These are phyloP conservation scores for Monosporascus sp. DNA, from an alignment of 2,329 filamentous ascomycete genomes.

Conservation along the genomic window DNA sequence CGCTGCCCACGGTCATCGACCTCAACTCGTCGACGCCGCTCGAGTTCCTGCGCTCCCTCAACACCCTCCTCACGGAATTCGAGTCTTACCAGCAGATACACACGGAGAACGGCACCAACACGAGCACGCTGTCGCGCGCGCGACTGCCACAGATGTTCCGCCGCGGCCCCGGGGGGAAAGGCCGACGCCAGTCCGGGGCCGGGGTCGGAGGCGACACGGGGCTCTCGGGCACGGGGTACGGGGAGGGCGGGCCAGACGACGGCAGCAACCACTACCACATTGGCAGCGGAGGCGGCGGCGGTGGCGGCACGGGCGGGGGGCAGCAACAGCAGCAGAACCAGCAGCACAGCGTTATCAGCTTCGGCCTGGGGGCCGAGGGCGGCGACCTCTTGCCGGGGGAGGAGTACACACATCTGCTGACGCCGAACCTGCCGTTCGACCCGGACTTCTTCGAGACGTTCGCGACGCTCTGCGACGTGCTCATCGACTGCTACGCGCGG, in stretches of 20 bases:
- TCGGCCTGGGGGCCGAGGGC: conserved; percentile 48
- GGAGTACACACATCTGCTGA: conserved; percentile 83
- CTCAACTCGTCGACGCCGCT: conserved; percentile 72
- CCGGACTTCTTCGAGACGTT: conserved; percentile 98
- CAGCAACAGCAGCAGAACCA: conserved; percentile 13
- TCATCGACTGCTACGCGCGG: conserved; percentile 86
- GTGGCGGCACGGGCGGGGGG: conserved; percentile 9
- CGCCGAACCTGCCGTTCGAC: conserved; percentile 90
- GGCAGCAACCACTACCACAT: too few relatives aligned
- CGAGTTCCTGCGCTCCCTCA: conserved; percentile 84
- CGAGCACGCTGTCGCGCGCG: conserved; percentile 68
- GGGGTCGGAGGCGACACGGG: conserved; percentile 20
- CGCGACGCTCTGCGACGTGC: conserved; percentile 87
- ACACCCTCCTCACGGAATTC: conserved; percentile 83
- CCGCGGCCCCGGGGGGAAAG: conserved; percentile 55
- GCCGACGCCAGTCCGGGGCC: conserved; percentile 48
- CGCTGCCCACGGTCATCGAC: conserved; percentile 83
- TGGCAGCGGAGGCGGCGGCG: conserved; percentile 2
- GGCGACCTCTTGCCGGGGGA: conserved; percentile 73
- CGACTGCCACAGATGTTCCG: conserved; percentile 83
- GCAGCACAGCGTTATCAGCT: conserved; percentile 44
- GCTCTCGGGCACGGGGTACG: conserved; percentile 20
- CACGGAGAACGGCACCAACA: conserved; percentile 66
- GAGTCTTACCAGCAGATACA: conserved; percentile 89
- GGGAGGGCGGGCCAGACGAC: conserved; percentile 7